These are phyloP conservation scores for Aspergillus ochraceoroseus DNA, from an alignment of 2,329 filamentous ascomycete species.

Conservation along the genomic window DNA sequence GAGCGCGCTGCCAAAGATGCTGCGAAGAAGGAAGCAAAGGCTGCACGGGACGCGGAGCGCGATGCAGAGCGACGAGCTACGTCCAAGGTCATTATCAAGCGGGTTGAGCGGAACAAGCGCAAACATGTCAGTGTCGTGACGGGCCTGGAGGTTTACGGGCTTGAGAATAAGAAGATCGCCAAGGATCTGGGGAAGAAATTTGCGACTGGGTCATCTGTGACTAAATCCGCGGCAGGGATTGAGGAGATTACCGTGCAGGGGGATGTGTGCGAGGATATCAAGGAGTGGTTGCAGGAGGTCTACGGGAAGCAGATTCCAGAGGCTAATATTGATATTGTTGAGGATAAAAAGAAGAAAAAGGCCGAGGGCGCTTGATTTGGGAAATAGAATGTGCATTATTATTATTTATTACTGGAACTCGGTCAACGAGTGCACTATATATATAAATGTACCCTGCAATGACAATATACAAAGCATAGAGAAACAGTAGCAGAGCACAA, in stretches of 20 bases:
- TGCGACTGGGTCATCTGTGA: slow-evolving; percentile 87
- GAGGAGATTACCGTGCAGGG: slow-evolving; percentile 98
- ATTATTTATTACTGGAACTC: no score
- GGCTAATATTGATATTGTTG: slow-evolving; percentile 89
- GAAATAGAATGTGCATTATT: slow-evolving; percentile 7
- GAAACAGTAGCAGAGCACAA: no score
- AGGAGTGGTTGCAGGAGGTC: slow-evolving; percentile 83
- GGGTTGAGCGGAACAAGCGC: slow-evolving; percentile 95
- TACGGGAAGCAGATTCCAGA: slow-evolving; percentile 80
- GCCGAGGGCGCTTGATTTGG: slow-evolving; percentile 11
- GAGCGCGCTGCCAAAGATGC: slow-evolving; percentile 95
- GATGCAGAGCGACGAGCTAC: slow-evolving; percentile 76
- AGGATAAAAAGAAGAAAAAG: slow-evolving; percentile 92
- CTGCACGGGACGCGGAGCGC: slow-evolving; percentile 77
- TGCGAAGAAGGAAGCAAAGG: slow-evolving; percentile 93
- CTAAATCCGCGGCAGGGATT: slow-evolving; percentile 75
- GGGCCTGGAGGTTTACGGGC: slow-evolving; percentile 81
- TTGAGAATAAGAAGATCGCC: slow-evolving; percentile 91
- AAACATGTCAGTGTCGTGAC: slow-evolving; percentile 93
- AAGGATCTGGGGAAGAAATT: slow-evolving; percentile 99
- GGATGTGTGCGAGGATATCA: slow-evolving; percentile 89
- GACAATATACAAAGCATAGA: no score
- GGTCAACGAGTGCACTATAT: slow-evolving; percentile 9
- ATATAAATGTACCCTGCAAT: slow-evolving; percentile 19
- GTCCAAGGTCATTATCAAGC: slow-evolving; percentile 84